Evolutionary conservation across 1,284 basidiomycete species (phyloP).

Genomic region (Singerocomus rubriflavus): DNA sequence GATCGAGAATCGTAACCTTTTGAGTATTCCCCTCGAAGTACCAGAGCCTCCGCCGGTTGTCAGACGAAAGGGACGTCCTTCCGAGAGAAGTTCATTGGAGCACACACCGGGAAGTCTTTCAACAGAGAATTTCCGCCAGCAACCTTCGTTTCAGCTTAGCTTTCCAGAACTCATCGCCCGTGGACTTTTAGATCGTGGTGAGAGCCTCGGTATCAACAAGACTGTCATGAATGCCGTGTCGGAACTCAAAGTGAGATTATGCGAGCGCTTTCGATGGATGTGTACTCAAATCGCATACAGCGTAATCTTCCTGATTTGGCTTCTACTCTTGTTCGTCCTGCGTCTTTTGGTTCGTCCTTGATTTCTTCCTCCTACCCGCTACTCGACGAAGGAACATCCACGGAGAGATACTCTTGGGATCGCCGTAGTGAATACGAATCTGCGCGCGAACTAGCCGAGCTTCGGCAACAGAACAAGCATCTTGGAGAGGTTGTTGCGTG

Average conservation of each 20-base stretch:
- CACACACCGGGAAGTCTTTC: constrained; percentile 13
- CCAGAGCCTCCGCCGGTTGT: constrained; percentile 47
- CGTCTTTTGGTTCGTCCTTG: constrained; percentile 42
- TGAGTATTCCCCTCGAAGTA: constrained; percentile 68
- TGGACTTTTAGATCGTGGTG: constrained; percentile 69
- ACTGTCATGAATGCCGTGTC: constrained; percentile 74
- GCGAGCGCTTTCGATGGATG: neutral
- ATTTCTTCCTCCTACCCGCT: constrained; percentile 54
- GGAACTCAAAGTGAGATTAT: constrained; percentile 57
- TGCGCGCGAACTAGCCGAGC: constrained; percentile 54
- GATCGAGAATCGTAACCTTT: constrained; percentile 75
- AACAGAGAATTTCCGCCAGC: constrained; percentile 39
- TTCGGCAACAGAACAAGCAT: constrained; percentile 53
- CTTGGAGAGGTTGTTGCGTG: constrained; percentile 67
- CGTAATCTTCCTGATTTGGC: constrained; percentile 80
- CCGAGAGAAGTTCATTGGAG: constrained; percentile 28
- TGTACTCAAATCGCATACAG: constrained; percentile 38
- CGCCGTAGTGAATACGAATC: constrained; percentile 62
- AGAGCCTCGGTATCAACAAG: constrained; percentile 77
- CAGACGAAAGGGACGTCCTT: constrained; percentile 35
- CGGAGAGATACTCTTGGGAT: constrained; percentile 64
- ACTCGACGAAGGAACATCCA: constrained; percentile 52
- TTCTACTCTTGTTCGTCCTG: constrained; percentile 57
- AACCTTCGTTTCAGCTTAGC: constrained; percentile 45
- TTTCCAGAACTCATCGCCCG: constrained; percentile 70